Conservation (phyloP, 805 yeast genomes). For the Lipomyces yamadae region DNA sequence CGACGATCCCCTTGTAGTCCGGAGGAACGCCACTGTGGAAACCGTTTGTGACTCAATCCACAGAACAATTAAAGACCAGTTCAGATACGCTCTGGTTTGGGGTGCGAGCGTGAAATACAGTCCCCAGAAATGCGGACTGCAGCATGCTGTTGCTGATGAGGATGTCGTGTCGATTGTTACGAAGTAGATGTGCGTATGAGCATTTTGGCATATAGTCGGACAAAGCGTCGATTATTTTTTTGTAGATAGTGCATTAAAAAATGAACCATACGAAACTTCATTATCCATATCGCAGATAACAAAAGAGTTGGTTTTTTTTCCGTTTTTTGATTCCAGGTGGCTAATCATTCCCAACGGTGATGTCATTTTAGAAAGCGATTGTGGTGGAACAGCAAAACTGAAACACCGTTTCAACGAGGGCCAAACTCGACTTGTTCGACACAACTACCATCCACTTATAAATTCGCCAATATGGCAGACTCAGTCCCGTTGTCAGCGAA, state of each 20-base stretch:
- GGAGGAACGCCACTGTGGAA: slow-evolving; percentile 76
- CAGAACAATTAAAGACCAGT: slow-evolving; percentile 86
- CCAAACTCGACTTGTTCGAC: not conserved
- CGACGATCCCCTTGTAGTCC: slow-evolving; percentile 87
- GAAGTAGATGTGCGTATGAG: slow-evolving; percentile 52
- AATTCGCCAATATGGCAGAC: not conserved
- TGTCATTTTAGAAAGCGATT: too few relatives aligned
- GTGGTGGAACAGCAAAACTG: too few relatives aligned
- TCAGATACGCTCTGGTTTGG: slow-evolving; percentile 96
- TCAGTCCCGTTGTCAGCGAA: not conserved
- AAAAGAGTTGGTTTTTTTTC: too few relatives aligned
- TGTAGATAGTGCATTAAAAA: not conserved
- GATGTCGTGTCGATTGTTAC: slow-evolving; percentile 92
- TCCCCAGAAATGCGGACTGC: slow-evolving; percentile 94
- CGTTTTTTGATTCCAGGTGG: too few relatives aligned
- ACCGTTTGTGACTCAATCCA: slow-evolving; percentile 92
- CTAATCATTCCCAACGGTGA: too few relatives aligned
- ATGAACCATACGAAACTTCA: not conserved
- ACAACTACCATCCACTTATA: not conserved
- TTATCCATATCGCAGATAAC: not conserved
- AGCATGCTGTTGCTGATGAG: slow-evolving; percentile 83
- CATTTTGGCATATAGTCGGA: not conserved
- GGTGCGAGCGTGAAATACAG: slow-evolving; percentile 93
- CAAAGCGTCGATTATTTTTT: not conserved
- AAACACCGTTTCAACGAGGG: too few relatives aligned